phyloP scores from a whole-genome alignment of 148 eudicot genomes.

The Suaeda aralocaspica region DNA sequence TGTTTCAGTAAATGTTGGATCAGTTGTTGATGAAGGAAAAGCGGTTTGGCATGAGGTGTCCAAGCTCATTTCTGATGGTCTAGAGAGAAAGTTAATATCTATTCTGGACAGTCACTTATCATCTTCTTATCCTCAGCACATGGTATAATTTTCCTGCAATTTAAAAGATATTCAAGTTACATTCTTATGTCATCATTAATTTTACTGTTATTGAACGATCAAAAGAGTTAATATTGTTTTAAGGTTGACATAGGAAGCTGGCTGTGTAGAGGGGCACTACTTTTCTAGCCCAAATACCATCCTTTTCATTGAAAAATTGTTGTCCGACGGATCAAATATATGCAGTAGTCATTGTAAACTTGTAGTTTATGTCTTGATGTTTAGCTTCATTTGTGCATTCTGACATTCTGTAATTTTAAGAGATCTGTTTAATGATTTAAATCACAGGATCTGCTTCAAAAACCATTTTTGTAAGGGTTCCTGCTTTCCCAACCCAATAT shows the following conservation, averaged over 20 bases:
- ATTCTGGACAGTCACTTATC: slow-evolving; percentile 49
- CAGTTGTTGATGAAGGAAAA: slow-evolving; percentile 36
- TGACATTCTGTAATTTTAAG: not conserved
- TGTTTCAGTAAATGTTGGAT: slow-evolving; percentile 59
- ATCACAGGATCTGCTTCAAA: not conserved
- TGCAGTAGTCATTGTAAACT: not conserved
- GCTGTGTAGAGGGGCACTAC: not conserved
- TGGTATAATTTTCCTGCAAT: slow-evolving; percentile 40
- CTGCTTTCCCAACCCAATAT: not conserved
- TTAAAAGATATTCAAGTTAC: not conserved
- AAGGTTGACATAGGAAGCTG: not conserved
- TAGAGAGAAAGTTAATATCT: slow-evolving; percentile 61
- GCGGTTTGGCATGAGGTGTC: slow-evolving; percentile 44
- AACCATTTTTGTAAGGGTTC: too few relatives aligned
- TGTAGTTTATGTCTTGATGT: not conserved
- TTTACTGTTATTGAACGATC: not conserved
- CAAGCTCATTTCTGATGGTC: slow-evolving; percentile 67
- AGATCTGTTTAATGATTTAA: not conserved
- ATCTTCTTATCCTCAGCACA: slow-evolving; percentile 57
- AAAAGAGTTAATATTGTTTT: not conserved
- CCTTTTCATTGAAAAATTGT: too few relatives aligned
- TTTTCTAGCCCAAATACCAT: not conserved
- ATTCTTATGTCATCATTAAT: not conserved
- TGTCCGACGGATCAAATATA: not conserved
- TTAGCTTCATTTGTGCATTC: not conserved